phyloP scores from a whole-genome alignment of 1,139 yeast species.

The Geotrichum carabidarum region DNA sequence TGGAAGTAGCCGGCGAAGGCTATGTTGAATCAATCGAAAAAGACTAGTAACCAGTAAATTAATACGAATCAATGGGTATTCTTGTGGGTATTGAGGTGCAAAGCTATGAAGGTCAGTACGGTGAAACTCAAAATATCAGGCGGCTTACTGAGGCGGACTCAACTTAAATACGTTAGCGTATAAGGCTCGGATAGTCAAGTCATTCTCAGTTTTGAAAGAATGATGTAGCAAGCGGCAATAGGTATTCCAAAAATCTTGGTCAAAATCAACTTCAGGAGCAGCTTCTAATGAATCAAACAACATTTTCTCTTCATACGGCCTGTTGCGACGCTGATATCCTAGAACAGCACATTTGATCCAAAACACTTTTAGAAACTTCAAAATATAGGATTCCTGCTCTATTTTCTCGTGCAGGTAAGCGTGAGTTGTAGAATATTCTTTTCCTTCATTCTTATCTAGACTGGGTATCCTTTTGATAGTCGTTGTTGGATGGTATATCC shows the following conservation, averaged over 20 bases:
- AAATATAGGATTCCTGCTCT: conserved; percentile 3
- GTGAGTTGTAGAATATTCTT: not conserved
- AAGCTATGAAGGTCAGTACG: not conserved
- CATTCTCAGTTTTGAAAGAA: conserved; percentile 4
- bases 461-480: conserved; percentile 2
- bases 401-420: not conserved
- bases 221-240: conserved; percentile 10
- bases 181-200: conserved; percentile 7
- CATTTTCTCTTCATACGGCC: not conserved
- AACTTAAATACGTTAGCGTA: conserved; percentile 7
- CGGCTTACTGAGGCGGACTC: not conserved
- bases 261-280: conserved; percentile 2
- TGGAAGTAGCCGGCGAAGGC: conserved; percentile 14
- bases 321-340: conserved; percentile 14
- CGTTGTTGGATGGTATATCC: conserved; percentile 14
- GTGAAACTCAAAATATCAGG: not conserved
- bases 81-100: not conserved
- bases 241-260: conserved; percentile 7
- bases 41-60: conserved; percentile 5
- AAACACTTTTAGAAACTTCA: conserved; percentile 13
- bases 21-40: conserved; percentile 13
- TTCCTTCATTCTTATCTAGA: not conserved
- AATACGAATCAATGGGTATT: conserved; percentile 1
- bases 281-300: not conserved
- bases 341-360: conserved; percentile 19